Base-by-base conservation (phyloP, 2,329 filamentous ascomycete species). In the Cyclaneusma minus region DNA sequence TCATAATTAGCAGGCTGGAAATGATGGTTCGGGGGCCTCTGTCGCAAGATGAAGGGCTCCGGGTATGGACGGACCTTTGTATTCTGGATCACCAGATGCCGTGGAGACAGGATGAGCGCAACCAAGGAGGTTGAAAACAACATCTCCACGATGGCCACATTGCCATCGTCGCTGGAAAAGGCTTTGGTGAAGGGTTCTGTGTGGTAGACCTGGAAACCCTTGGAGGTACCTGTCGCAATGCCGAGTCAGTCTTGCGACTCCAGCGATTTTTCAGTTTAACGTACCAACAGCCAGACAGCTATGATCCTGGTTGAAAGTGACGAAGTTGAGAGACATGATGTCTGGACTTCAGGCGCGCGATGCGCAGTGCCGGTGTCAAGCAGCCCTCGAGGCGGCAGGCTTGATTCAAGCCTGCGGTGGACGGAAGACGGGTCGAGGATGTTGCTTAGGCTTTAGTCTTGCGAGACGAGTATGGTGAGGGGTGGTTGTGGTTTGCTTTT, bases 251-350 rank as follows among this genome's bases (percentile, higher is more conserved):
- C 16, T 24, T 11, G 18, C 15, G 25, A 18, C 22, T 7, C 18
- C 18, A 20, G 18, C 11, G 7, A 20, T 7, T 11, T 20, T 20
- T 11, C 18, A 9, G 23, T 30, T 17, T 14, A n/a, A 54, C 75
- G 47, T 62, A 84, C 83, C 87, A 42, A 98, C 85, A 58, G 87
- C 87, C 38, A 98, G 66, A 54, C 87, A 87, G 65, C 81, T 92
- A 60, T 93, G 84, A 62, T 98, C 89, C 62, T 98, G 89, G 56
- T 98, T 98, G 57, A 95, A 98, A 21, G 87, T 94, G 44, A 98
- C 83, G 57, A 92, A 98, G 56, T 98, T 98, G 61, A 95, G 83
- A 25, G 73, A 57, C 74, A 82, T 82, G 33, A 48, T 64, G 36
- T 34, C 34, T 21, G 21, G 32, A 26, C 20, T n/a, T n/a, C n/a